phyloP scores from a whole-genome alignment of 805 yeast genomes.

The Limtongozyma cylindracea region DNA sequence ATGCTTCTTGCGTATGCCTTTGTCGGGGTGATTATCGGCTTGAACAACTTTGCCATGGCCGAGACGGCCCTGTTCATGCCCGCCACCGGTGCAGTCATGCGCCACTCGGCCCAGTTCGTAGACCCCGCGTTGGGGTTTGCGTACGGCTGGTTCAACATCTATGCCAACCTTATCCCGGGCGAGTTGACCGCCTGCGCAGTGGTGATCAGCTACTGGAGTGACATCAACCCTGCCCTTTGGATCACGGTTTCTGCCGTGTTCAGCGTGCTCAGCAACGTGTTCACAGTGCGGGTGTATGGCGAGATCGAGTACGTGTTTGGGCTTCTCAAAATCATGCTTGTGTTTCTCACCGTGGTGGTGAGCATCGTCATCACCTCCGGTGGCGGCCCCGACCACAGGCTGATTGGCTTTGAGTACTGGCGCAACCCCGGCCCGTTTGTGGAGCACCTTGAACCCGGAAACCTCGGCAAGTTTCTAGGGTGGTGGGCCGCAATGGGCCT shows the following conservation, averaged over 20 bases:
- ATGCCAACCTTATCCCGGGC: slow-evolving; percentile 8
- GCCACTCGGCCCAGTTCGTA: slow-evolving; percentile 6
- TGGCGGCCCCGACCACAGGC: slow-evolving; percentile 6
- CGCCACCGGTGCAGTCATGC: slow-evolving; percentile 5
- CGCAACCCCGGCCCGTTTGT: slow-evolving; percentile 6
- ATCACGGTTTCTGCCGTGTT: slow-evolving; percentile 1
- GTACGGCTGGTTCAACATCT: slow-evolving; percentile 4
- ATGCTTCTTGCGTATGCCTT: slow-evolving; percentile 3
- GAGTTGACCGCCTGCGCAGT: slow-evolving; percentile 10
- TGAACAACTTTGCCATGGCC: slow-evolving; percentile 5
- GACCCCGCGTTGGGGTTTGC: slow-evolving; percentile 4
- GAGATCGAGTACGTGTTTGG: slow-evolving; percentile 13
- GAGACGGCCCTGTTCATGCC: slow-evolving; percentile 5
- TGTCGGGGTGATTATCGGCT: slow-evolving; percentile 4
- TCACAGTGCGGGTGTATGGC: slow-evolving; percentile 9
- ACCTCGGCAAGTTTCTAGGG: slow-evolving; percentile 1
- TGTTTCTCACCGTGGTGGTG: slow-evolving; percentile 9
- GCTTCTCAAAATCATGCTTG: slow-evolving; percentile 7
- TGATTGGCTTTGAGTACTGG: slow-evolving; percentile 21
- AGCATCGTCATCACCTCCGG: slow-evolving; percentile 7
- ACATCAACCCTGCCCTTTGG: slow-evolving; percentile 4
- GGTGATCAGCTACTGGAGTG: slow-evolving; percentile 4
- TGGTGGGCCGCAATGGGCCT: slow-evolving; percentile 4
- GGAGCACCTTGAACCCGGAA: slow-evolving; percentile 1
- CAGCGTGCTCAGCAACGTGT: slow-evolving; percentile 6